Base-by-base conservation (phyloP, 2,329 filamentous ascomycete species). In the Exserohilum turcica region DNA sequence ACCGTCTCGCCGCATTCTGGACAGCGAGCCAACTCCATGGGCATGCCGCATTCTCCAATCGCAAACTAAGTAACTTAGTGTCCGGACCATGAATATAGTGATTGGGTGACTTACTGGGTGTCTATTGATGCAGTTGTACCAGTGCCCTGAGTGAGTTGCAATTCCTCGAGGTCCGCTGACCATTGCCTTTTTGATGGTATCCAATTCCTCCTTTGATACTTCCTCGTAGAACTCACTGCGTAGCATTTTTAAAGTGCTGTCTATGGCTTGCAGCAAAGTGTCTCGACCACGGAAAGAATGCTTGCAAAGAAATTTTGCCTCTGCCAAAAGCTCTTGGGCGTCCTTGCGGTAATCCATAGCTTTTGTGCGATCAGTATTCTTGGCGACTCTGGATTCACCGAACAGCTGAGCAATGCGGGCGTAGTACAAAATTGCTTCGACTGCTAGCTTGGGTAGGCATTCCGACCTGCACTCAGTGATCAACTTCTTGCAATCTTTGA, bases 41-140 rank as follows among this genome's bases (percentile, higher is more conserved):
- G 83, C 79, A 84, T 83, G 1, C 86, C 86, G 62, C 86, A 88
- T 54, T 89, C 84, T 0, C 85, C 86, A 28, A 89, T 78, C 0
- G 85, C 84, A 58, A 89, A 81, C 59, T 68, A 19, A 27, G 2
- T 12, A 32, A 4, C 9, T 64, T 42, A 64, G 52, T 37, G 8
- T 10, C 16, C 9, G 12, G 6, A 10, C n/a, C 2, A 5, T 2
- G n/a, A 12, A 16, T 10, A 12, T 9, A 3, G n/a, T 27, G 5
- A 32, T n/a, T 16, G n/a, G 15, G 2, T 19, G 7, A 44, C 64
- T 52, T 67, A 76, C 75, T 2, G 82, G 80, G 64, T 87, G 83
- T 2, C 80, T 79, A 52, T 85, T 84, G 19, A 58, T 68, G 56
- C 84, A 87, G 0, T 72, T 77, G 66, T 87, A 88, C 85, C 85